A percentile compares a stretch with the other conserved stretches of the same genome.
These are phyloP conservation scores for Fraxinus ornus DNA, from an alignment of 305 asterid species.

Conservation along the genomic window DNA sequence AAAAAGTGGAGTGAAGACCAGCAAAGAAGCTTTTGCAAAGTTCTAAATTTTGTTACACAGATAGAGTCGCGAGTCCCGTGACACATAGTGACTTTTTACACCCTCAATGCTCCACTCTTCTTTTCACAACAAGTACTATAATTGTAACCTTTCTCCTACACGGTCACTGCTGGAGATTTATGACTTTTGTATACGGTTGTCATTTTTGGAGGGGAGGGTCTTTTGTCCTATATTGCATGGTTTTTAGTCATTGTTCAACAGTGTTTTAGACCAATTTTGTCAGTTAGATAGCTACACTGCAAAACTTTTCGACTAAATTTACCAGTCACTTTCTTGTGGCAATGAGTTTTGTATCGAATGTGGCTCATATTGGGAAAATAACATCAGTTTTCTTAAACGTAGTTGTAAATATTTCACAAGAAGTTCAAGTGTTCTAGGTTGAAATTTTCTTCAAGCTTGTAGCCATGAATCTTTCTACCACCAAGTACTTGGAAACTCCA, in stretches of 20 bases:
- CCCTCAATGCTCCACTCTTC: constrained; percentile 33
- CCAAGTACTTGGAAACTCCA: constrained; percentile 47
- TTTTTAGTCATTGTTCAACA: constrained; percentile 43
- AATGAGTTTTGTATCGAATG: constrained; percentile 22
- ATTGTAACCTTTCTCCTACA: constrained; percentile 27
- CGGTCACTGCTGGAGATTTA: constrained; percentile 8
- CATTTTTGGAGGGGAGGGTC: constrained; percentile 34
- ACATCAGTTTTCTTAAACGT: constrained; percentile 13
- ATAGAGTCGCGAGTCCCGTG: background rate
- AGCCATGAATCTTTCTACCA: constrained; percentile 56
- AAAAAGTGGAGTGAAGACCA: background rate
- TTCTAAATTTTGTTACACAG: background rate
- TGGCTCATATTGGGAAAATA: constrained; percentile 19
- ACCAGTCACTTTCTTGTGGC: constrained; percentile 28
- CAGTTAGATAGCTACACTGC: constrained; percentile 15
- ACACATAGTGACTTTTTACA: constrained; percentile 28
- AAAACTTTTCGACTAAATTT: constrained; percentile 20
- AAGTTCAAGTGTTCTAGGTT: background rate
- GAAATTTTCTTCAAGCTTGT: background rate
- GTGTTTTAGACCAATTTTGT: constrained; percentile 26
- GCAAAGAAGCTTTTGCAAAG: constrained; percentile 6
- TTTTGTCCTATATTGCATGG: constrained; percentile 39
- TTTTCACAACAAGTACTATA: constrained; percentile 2
- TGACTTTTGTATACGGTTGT: constrained; percentile 30
- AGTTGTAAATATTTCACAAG: background rate